These are phyloP conservation scores for Myxozyma vanderwaltii DNA, from an alignment of 805 yeast species.

Conservation along the genomic window DNA sequence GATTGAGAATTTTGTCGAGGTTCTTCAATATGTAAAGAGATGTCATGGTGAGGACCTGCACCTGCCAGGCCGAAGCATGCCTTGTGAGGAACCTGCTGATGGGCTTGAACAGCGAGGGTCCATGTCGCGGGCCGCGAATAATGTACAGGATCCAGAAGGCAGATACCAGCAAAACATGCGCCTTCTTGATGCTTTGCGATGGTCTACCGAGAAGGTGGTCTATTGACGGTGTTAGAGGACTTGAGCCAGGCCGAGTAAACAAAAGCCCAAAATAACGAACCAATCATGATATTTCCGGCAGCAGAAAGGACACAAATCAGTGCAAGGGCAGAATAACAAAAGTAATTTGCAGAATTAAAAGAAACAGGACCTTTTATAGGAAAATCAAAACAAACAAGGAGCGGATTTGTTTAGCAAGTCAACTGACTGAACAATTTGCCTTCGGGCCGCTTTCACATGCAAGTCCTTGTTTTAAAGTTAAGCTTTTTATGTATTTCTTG, in stretches of 20 bases:
- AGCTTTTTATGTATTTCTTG: neutral
- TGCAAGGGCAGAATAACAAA: neutral
- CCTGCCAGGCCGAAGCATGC: conserved; percentile 40
- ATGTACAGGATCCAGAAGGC: conserved; percentile 36
- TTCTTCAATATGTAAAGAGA: conserved; percentile 39
- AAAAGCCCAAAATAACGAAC: neutral
- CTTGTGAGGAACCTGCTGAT: conserved; percentile 31
- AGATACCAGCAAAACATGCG: conserved; percentile 37
- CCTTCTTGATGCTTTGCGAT: conserved; percentile 36
- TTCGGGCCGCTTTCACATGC: conserved; percentile 7
- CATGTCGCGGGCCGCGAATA: conserved; percentile 38
- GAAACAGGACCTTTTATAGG: too few species aligned
- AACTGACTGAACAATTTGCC: too few species aligned
- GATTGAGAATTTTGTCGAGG: conserved; percentile 37
- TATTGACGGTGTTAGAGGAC: neutral
- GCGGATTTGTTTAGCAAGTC: too few species aligned
- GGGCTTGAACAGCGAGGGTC: conserved; percentile 33
- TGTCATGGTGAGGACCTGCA: conserved; percentile 38
- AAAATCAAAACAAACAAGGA: too few species aligned
- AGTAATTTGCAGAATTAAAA: neutral
- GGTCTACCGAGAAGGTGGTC: conserved; percentile 40
- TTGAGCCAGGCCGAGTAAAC: neutral
- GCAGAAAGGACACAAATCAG: neutral
- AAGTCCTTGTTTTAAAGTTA: neutral
- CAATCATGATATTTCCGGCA: neutral